Evolutionary conservation across 192 early-diverging fungal genomes (phyloP).

Genomic region (Coemansia sp.): DNA sequence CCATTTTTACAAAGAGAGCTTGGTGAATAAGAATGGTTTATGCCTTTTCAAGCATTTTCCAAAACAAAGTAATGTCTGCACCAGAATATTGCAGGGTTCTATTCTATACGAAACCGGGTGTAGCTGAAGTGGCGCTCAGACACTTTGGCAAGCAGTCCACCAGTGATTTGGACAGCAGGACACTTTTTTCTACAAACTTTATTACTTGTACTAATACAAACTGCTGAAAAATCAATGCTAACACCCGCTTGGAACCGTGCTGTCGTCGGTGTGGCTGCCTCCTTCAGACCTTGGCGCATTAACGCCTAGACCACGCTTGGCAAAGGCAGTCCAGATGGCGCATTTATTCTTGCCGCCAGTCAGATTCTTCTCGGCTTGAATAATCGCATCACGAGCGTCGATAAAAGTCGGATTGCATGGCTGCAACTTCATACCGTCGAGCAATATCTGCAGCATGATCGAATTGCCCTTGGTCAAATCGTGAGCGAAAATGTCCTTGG

Average conservation of each 20-base stretch:
- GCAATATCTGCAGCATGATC: constrained; percentile 57
- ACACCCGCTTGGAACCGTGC: constrained; percentile 30
- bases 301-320: constrained; percentile 68
- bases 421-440: constrained; percentile 65
- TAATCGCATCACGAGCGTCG: constrained; percentile 65
- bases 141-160: no score
- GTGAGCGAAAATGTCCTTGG: constrained; percentile 23
- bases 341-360: constrained; percentile 61
- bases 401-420: constrained; percentile 71
- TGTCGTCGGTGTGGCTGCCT: constrained; percentile 32
- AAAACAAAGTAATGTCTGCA: background rate
- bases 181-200: background rate
- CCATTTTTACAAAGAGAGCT: no score
- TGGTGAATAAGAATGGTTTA: background rate
- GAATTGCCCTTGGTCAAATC: constrained; percentile 60
- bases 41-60: background rate
- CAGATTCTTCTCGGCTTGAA: constrained; percentile 61
- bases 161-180: no score
- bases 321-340: constrained; percentile 65
- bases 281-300: constrained; percentile 9
- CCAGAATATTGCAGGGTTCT: background rate
- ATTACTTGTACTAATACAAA: background rate
- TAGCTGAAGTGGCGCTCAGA: no score
- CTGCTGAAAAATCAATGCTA: background rate
- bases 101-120: background rate